Evolutionary conservation across 1,284 basidiomycete genomes (phyloP), one percentile per base, ranked within the genome.

Genomic region (Pascua guehoae): DNA sequence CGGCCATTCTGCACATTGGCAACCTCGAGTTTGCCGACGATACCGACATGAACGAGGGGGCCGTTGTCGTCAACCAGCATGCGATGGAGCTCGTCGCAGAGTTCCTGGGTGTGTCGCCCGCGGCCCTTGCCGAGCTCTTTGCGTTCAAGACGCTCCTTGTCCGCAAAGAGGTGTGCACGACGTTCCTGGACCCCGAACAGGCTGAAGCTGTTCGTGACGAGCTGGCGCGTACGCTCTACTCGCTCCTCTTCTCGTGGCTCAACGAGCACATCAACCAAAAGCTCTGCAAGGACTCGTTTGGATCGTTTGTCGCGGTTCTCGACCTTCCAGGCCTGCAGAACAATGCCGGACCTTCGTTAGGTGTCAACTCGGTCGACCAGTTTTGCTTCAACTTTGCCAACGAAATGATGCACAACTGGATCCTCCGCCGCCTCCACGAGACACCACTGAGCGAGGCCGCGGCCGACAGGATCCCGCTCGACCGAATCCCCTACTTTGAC

Each of bases 351-450:
- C 70, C 71, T 8, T 79, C 76, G 3, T 85, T 85, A 61, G 83
- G 86, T 1, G 83, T 88, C 53, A 96, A 97, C 75, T 93, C 91
- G 14, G 84, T 99, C 41, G 94, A 98, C 68, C 92, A 97, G 66
- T 93, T 98, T 77, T 91, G 88, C 74, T 83, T 98, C 81, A 99
- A 98, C 78, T 93, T 91, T 69, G 91, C 93, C 49, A 91, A 93
- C 67, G 94, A 98, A 71, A 86, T 88, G 14, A 73, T 97, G 41
- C 91, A 96, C 56, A 82, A 86, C 64, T 96, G 89, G 81, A 82
- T 89, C 39, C 87, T 93, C 69, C 85, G 86, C 57, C 82, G 82
- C 10, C 79, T 96, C 16, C 71, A 73, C 61, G 90, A 94, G 70
- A 80, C 79, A 7, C 86, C 89, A 52, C 82, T 85, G 8, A 84